Conservation (phyloP, 225 moss, liverwort and hornwort genomes). For the Bryoerythrophyllum caledonicum region DNA sequence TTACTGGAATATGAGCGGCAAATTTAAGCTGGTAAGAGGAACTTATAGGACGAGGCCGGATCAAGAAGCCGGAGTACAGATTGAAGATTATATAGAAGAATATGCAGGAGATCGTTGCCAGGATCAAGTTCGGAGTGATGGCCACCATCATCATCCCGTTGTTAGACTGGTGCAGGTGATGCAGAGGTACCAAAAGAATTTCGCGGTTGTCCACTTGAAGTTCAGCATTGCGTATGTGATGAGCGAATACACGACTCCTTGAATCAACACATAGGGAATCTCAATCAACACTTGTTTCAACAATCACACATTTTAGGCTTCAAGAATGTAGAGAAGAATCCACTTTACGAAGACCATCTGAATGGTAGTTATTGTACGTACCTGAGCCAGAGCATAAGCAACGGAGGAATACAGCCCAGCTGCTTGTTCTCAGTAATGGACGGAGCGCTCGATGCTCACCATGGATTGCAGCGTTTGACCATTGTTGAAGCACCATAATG, state of each 20-base stretch:
- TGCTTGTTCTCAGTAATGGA: conserved; percentile 51
- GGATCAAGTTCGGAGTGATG: conserved; percentile 41
- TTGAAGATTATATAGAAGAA: conserved; percentile 50
- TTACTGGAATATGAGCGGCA: neutral
- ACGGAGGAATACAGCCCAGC: conserved; percentile 49
- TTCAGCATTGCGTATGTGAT: conserved; percentile 42
- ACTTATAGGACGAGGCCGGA: conserved; percentile 44
- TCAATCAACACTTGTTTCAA: conserved; percentile 41
- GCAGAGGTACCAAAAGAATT: conserved; percentile 39
- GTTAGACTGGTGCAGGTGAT: neutral
- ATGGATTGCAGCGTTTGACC: conserved; percentile 43
- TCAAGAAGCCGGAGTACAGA: conserved; percentile 52
- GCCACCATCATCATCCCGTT: conserved; percentile 62
- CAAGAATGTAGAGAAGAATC: no score
- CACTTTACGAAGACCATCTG: neutral
- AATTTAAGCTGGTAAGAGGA: neutral
- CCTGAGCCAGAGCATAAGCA: conserved; percentile 49
- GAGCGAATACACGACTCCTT: conserved; percentile 20
- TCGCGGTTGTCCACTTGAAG: conserved; percentile 38
- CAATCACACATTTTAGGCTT: neutral
- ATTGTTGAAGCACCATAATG: conserved; percentile 59
- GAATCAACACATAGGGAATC: conserved; percentile 37
- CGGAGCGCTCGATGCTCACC: conserved; percentile 52
- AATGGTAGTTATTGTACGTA: neutral
- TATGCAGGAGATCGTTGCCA: conserved; percentile 29